Base-by-base conservation (phyloP, 805 yeast genomes). In the Lipomyces mesembrius region DNA sequence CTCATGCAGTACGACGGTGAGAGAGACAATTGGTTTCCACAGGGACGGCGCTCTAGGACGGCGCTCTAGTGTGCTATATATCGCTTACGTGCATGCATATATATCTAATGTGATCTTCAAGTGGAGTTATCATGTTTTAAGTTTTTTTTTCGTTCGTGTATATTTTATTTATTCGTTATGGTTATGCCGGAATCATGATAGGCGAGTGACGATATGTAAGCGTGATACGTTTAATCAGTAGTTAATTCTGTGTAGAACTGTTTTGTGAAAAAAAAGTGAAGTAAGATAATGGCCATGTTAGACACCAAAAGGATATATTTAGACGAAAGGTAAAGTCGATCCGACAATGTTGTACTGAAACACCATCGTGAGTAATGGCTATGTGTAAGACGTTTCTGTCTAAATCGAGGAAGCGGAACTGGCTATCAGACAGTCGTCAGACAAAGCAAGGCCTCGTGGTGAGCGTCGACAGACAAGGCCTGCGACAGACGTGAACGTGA, bases 61-160 rank as follows among this genome's bases (percentile, higher is more conserved):
- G 49, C 11, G 22, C 49, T 43, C 17, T 43, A 17, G 11, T n/a
- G 20, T 43, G 5, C 49, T 43, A 43, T 43, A 43, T 43, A 43
- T 43, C 22, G 49, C 49, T 7, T 43, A n/a, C 49, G n/a, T 43
- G 43, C 43, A 37, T 37, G 49, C 49, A 43, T 7, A n/a, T n/a
- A 43, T 43, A n/a, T 43, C 49, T 43, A 43, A n/a, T 43, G 20
- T 43, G 49, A 43, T 43, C 49, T 43, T 43, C 49, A 22, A 37
- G 49, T 43, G 49, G 49, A 5, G 49, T 43, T 43, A 43, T 12
- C 49, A 43, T 43, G 49, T n/a, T n/a, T 43, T 43, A 17, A 17
- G 5, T 43, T 43, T 43, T 7, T 43, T 43, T 17, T n/a, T n/a
- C 39, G 0, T 37, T 17, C n/a, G 49, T 43, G 49, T 43, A 43